Base-by-base conservation (phyloP, 202 grass and related monocot genomes). In the Panicum virgatum region DNA sequence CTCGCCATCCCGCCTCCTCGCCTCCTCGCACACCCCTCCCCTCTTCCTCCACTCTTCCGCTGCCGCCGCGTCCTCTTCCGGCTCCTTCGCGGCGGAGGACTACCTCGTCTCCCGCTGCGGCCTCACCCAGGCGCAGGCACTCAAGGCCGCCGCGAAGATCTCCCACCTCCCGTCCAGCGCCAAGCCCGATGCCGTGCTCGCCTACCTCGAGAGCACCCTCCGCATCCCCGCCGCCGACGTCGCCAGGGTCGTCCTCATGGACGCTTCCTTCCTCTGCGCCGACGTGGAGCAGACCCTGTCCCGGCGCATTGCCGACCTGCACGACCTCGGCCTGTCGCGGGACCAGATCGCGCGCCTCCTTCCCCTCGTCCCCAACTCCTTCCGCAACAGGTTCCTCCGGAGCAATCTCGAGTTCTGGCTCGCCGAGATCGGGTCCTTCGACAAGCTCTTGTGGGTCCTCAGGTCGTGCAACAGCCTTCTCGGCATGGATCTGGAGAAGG, bases 131-230 rank as follows among this genome's bases (percentile, higher is more conserved):
- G 69, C 20, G 51, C 51, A 54, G 51, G 51, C 51, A 20, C 51
- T 54, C 19, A 54, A 54, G 20, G 51, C 51, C 18, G 75, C 89
- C 9, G 47, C 50, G 39, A 23, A 18, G 6, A 36, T 89, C 38
- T 52, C 76, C 36, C 81, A 81, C 54, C 78, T 94, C 77, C 80
- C 61, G 23, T 89, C 84, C 44, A 16, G 57, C 16, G 45, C 61
- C 60, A 94, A 16, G 38, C 78, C 85, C 23, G 84, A 91, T 61
- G 72, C 86, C 8, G 86, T 91, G 7, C 40, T 91, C 73, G 13
- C 26, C 20, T 89, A 87, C 74, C 60, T 91, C 13, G n/a, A 44
- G 52, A 22, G 19, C 47, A 38, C 62, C 12, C 66, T 45, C 53
- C 77, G 84, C n/a, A 12, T 91, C 51, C 73, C 72, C 7, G 26